phyloP scores from a whole-genome alignment of 148 eudicot genomes.

The Suaeda aralocaspica region DNA sequence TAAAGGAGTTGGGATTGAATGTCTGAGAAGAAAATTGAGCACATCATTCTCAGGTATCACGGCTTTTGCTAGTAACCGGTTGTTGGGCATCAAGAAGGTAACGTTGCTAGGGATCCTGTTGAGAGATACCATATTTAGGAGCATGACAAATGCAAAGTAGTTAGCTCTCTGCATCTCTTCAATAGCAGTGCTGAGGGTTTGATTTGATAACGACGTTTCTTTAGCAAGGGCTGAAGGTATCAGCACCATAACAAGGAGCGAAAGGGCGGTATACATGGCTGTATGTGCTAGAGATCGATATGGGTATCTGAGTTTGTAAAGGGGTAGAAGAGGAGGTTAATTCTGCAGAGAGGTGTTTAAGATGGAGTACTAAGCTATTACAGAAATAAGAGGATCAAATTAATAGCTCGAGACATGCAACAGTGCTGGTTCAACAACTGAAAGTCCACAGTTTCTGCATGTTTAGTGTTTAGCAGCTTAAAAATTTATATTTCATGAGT shows the following conservation, averaged over 20 bases:
- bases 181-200: conserved; percentile 37
- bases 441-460: conserved; percentile 35
- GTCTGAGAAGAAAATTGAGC: conserved; percentile 49
- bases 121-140: conserved; percentile 52
- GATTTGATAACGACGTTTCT: conserved; percentile 19
- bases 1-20: conserved; percentile 60
- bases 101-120: conserved; percentile 43
- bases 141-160: conserved; percentile 67
- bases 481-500: neutral
- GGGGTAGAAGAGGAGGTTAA: neutral
- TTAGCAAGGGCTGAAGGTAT: conserved; percentile 21
- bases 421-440: conserved; percentile 40
- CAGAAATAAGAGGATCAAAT: conserved; percentile 23
- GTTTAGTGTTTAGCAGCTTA: conserved; percentile 14
- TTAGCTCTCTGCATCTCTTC: conserved; percentile 73
- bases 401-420: conserved; percentile 38
- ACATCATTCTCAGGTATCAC: conserved; percentile 34
- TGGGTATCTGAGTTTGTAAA: conserved; percentile 15
- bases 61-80: conserved; percentile 44
- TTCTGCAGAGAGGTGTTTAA: conserved; percentile 3
- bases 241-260: conserved; percentile 21
- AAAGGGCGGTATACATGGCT: conserved; percentile 16
- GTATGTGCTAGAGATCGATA: conserved; percentile 2
- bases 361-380: neutral
- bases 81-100: conserved; percentile 84